A percentile compares a stretch with the other conserved stretches of the same genome.
Conservation (phyloP, 2,329 filamentous ascomycete genomes). For the Fusarium sp. region DNA sequence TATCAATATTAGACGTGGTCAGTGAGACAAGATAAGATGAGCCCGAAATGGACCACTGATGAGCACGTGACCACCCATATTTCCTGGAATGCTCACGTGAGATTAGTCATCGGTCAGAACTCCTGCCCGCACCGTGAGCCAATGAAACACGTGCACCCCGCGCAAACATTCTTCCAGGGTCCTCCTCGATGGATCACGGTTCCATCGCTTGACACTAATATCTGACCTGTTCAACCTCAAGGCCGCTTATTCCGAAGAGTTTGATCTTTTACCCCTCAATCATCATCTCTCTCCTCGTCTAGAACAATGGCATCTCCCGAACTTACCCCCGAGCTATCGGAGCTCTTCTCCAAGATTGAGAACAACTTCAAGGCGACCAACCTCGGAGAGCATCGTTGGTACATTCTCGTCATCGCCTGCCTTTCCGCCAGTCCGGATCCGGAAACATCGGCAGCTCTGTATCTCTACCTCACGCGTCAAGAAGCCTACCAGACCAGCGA, state of each 20-base stretch:
- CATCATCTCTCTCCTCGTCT: not conserved
- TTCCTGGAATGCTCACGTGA: not conserved
- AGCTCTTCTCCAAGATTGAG: slow-evolving; percentile 31
- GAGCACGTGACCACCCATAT: no score
- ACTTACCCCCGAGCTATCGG: slow-evolving; percentile 14
- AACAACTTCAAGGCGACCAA: slow-evolving; percentile 25
- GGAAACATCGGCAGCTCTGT: slow-evolving; percentile 27
- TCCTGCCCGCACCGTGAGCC: not conserved
- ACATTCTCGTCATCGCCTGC: slow-evolving; percentile 32
- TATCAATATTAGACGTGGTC: no score
- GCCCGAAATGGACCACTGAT: no score
- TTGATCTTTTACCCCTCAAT: not conserved
- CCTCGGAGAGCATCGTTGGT: slow-evolving; percentile 31
- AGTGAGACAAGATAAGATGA: no score
- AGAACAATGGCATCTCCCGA: not conserved
- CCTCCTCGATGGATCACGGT: not conserved
- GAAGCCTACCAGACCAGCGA: slow-evolving; percentile 57
- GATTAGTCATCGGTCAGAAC: not conserved
- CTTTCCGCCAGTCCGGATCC: slow-evolving; percentile 35
- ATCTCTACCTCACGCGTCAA: slow-evolving; percentile 46
- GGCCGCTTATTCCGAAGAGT: not conserved
- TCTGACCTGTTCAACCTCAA: not conserved
- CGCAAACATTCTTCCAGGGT: not conserved
- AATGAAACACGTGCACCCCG: not conserved
- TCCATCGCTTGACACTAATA: not conserved